phyloP scores from a whole-genome alignment of 2,329 filamentous ascomycete genomes.

The Onygena corvina region DNA sequence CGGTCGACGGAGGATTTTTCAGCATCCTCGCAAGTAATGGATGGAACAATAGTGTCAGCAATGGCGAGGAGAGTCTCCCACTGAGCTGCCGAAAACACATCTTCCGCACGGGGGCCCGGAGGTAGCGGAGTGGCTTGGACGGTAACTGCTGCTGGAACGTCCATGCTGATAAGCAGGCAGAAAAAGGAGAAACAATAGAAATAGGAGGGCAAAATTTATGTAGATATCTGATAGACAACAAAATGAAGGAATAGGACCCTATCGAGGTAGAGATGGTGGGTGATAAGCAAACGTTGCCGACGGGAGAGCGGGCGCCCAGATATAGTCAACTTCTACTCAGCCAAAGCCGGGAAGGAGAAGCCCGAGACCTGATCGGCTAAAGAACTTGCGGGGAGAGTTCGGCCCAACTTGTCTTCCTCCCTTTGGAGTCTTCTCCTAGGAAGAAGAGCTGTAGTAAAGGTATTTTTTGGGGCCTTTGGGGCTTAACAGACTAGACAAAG shows the following conservation, averaged over 20 bases:
- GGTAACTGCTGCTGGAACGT: slow-evolving; percentile 7
- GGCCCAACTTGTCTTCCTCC: not conserved
- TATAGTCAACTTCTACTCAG: no score
- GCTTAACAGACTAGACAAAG: no score
- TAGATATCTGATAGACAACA: not conserved
- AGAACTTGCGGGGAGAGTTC: no score
- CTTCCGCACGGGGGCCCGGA: slow-evolving; percentile 33
- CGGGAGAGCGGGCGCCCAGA: no score
- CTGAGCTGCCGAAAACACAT: slow-evolving; percentile 43
- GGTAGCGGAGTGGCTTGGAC: slow-evolving; percentile 37
- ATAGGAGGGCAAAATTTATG: not conserved
- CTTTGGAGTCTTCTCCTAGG: no score
- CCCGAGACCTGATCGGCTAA: no score
- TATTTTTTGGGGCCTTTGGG: no score
- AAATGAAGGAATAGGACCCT: no score
- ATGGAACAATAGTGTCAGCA: slow-evolving; percentile 46
- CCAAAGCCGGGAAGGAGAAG: no score
- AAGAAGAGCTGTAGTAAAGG: no score
- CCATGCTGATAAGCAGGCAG: not conserved
- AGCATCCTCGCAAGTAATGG: slow-evolving; percentile 34
- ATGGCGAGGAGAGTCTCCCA: slow-evolving; percentile 49
- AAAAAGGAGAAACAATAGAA: not conserved
- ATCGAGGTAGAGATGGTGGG: no score
- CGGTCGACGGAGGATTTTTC: slow-evolving; percentile 27
- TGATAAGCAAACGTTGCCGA: no score